Conservation (phyloP, 257 asterid species). For the Phtheirospermum japonicum region DNA sequence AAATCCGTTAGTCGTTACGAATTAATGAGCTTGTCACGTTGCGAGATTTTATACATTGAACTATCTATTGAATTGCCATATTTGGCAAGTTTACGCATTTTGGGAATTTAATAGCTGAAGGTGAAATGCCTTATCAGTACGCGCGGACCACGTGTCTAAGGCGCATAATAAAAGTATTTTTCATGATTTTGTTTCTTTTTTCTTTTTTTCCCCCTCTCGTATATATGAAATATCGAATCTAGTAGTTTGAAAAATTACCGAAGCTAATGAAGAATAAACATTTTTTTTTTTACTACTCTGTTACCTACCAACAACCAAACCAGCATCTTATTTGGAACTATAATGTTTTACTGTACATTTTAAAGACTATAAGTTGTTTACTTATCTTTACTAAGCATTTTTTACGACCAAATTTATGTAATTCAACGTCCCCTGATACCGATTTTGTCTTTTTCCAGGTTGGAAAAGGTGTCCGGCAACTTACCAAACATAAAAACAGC, state of each 20-base stretch:
- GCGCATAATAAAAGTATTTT: not conserved
- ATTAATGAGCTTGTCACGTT: not conserved
- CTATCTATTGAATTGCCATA: not conserved
- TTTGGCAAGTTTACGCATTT: not conserved
- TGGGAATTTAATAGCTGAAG: not conserved
- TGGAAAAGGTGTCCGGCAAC: slow-evolving; percentile 80
- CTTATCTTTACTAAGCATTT: not conserved
- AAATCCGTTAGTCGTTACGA: not conserved
- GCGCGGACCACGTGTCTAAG: too few relatives aligned
- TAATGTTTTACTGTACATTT: too few relatives aligned
- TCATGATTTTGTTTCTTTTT: not conserved
- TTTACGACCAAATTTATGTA: too few relatives aligned
- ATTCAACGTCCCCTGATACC: not conserved
- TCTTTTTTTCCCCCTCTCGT: not conserved
- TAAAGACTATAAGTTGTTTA: not conserved
- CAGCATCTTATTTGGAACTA: too few relatives aligned
- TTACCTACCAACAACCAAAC: too few relatives aligned
- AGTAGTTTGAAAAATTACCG: not conserved
- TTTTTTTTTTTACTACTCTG: too few relatives aligned
- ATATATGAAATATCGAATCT: not conserved
- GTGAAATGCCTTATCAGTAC: not conserved
- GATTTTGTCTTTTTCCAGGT: slow-evolving; percentile 51
- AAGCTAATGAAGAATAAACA: not conserved
- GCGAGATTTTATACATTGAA: not conserved
- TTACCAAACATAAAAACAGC: slow-evolving; percentile 77